Evolutionary conservation across 2,329 filamentous ascomycete species (phyloP).

Genomic region (Xylariaceae sp.): DNA sequence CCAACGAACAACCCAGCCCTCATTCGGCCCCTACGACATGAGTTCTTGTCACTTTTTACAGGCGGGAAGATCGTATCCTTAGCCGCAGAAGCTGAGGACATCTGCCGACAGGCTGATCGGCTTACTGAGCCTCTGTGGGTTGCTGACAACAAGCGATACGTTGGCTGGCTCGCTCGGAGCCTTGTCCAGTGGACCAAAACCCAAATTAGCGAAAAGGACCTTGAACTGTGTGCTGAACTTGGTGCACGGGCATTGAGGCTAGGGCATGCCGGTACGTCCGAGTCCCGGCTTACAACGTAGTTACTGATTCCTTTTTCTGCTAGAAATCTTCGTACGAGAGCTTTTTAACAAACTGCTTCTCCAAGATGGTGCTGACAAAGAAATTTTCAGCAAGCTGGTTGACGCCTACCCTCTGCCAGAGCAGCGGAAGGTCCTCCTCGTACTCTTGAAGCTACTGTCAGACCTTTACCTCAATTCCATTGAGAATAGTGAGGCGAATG

Average conservation of each 20-base stretch:
- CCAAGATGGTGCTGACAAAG: conserved; percentile 29
- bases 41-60: conserved; percentile 55
- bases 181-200: conserved; percentile 55
- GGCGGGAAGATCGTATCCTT: conserved; percentile 58
- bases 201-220: conserved; percentile 44
- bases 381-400: conserved; percentile 44
- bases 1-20: conserved; percentile 32
- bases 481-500: conserved; percentile 40
- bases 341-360: conserved; percentile 37
- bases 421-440: conserved; percentile 51
- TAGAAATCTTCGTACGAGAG: conserved; percentile 51
- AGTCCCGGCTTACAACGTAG: neutral
- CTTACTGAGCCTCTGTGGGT: conserved; percentile 60
- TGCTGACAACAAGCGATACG: conserved; percentile 68
- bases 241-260: conserved; percentile 69
- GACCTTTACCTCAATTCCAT: conserved; percentile 51
- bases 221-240: conserved; percentile 54
- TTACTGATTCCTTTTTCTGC: conserved; percentile 5
- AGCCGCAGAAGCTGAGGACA: conserved; percentile 61
- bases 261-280: conserved; percentile 70
- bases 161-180: conserved; percentile 73
- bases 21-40: conserved; percentile 48
- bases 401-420: conserved; percentile 49
- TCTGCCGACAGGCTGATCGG: conserved; percentile 49
- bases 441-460: conserved; percentile 53